phyloP scores from a whole-genome alignment of 2,329 filamentous ascomycete species.

The Capronia epimyces region DNA sequence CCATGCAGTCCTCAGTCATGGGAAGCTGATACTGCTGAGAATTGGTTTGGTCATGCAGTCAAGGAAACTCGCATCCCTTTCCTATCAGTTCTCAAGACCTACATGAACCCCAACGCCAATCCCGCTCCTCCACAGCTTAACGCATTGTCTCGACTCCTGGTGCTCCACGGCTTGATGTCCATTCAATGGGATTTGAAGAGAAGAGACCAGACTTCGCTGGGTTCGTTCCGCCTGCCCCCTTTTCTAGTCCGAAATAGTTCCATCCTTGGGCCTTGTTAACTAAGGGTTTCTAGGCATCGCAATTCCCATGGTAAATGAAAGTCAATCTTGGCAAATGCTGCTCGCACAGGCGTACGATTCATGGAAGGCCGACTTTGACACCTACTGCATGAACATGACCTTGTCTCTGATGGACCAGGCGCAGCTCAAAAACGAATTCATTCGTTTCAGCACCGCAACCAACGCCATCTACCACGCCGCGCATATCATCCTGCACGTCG shows the following conservation, averaged over 20 bases:
- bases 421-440: slow-evolving; percentile 37
- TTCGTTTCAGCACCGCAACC: slow-evolving; percentile 46
- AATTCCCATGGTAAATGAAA: too few species aligned
- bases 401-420: slow-evolving; percentile 33
- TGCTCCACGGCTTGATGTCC: slow-evolving; percentile 59
- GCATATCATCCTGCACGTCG: slow-evolving; percentile 52
- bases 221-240: too few species aligned
- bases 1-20: slow-evolving; percentile 53
- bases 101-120: slow-evolving; percentile 44
- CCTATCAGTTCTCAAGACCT: slow-evolving; percentile 51
- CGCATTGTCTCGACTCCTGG: slow-evolving; percentile 48
- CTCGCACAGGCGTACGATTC: slow-evolving; percentile 51
- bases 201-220: slow-evolving; percentile 57
- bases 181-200: slow-evolving; percentile 58
- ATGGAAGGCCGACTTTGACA: slow-evolving; percentile 56
- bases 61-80: slow-evolving; percentile 35
- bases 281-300: too few species aligned
- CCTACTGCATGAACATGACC: slow-evolving; percentile 43
- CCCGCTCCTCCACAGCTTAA: slow-evolving; percentile 43
- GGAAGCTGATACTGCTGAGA: slow-evolving; percentile 52
- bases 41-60: slow-evolving; percentile 45
- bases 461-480: slow-evolving; percentile 56
- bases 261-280: too few species aligned
- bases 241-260: too few species aligned
- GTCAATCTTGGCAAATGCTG: slow-evolving; percentile 46